Base-by-base conservation (phyloP, 257 asterid species). In the Nicotiana attenuata region DNA sequence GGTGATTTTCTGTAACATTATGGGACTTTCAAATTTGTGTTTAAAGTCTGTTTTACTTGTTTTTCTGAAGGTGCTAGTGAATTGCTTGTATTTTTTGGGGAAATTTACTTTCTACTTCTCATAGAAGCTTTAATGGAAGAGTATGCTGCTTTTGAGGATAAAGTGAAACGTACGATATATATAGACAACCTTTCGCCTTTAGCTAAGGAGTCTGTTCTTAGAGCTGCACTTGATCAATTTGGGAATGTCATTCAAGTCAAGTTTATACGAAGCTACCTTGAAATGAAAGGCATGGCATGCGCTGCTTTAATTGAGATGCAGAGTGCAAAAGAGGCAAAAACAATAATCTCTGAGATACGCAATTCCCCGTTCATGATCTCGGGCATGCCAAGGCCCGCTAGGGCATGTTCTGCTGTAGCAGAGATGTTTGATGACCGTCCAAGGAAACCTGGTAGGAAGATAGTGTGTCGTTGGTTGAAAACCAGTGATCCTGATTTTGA, bases 331-430 rank as follows among this genome's bases (percentile, higher is more conserved):
- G 76, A 80, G 63, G 82, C 82, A 41, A 67, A 26, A 80, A 20
- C 55, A 22, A 80, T 80, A 14, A 63, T 80, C 16, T 63, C 28
- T 80, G 82, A 63, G 82, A 52, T 80, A 3, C 4, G 63, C 47
- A 38, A 63, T 41, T 63, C 76, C 22, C 82, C 82, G 5, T 80
- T 80, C 69, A 45, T 80, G 76, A 80, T 80, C 82, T 35, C 61
- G n/a, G 76, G 82, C 7, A 80, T 41, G 82, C 82, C 82, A 24
- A 80, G 82, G 60, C 82, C 76, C 14, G 31, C 63, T 13, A 80
- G 82, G 76, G 82, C 82, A 20, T 5, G 17, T 63, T 22, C 76
- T 63, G 63, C 82, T 1, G 47, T 38, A 38, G 76, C 7, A 22
- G 82, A 45, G 75, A 80, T 80, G 82, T 63, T 80, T 80, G 82